These are phyloP conservation scores for Backusella macrospora DNA, from an alignment of 192 early-diverging fungal species.

Conservation along the genomic window DNA sequence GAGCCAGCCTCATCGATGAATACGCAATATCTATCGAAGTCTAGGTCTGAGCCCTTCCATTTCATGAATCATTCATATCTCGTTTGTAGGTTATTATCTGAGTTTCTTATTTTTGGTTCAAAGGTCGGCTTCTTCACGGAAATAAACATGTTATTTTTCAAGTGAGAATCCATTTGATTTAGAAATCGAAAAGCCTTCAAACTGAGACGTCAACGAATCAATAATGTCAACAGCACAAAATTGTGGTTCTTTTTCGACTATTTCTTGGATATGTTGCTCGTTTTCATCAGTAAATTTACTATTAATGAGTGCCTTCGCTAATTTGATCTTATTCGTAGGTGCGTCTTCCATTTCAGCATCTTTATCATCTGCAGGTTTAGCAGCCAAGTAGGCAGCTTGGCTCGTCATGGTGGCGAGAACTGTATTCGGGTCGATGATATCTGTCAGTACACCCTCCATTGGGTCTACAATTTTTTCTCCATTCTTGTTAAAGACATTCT, in stretches of 20 bases:
- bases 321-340: background rate
- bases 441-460: conserved; percentile 10
- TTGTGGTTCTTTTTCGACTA: background rate
- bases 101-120: background rate
- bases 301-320: background rate
- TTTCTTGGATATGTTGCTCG: background rate
- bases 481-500: too few species aligned
- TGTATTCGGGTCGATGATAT: conserved; percentile 4
- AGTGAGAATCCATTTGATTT: conserved; percentile 2
- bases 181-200: conserved; percentile 3
- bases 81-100: background rate
- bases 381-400: background rate
- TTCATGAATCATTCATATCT: too few species aligned
- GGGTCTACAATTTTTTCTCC: conserved; percentile 22
- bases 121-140: conserved; percentile 2
- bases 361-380: background rate
- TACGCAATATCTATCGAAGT: background rate
- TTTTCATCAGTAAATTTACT: background rate
- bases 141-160: background rate
- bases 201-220: too few species aligned
- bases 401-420: conserved; percentile 11
- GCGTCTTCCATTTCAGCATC: background rate
- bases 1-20: background rate
- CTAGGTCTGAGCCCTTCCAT: too few species aligned
- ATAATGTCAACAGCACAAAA: conserved; percentile 14